Conservation (phyloP, 495 filamentous ascomycete genomes). For the Aspergillus funiculosus region DNA sequence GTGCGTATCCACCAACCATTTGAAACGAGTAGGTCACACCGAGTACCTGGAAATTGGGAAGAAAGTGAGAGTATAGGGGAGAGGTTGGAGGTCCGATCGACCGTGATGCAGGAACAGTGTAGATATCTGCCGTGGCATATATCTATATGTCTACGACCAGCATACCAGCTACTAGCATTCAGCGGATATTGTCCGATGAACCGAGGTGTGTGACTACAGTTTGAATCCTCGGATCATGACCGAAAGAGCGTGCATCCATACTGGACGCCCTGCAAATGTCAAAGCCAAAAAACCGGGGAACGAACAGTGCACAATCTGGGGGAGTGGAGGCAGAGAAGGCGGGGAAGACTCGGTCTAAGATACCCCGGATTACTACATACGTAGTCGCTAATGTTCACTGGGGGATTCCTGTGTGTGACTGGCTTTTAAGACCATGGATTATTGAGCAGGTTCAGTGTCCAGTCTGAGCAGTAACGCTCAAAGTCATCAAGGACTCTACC, state of each 20-base stretch:
- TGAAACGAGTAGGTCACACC: constrained; percentile 15
- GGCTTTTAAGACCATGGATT: too few relatives aligned
- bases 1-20: constrained; percentile 39
- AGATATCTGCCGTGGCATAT: constrained; percentile 7
- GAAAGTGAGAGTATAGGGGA: background rate
- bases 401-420: too few relatives aligned
- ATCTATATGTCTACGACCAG: background rate
- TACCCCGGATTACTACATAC: background rate
- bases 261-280: constrained; percentile 1
- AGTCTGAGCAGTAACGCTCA: too few relatives aligned
- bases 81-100: background rate
- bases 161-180: background rate
- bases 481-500: too few relatives aligned
- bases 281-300: constrained; percentile 9
- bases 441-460: too few relatives aligned
- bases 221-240: constrained; percentile 28
- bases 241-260: too few relatives aligned
- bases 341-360: constrained; percentile 1
- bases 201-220: constrained; percentile 13
- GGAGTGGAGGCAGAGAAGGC: background rate
- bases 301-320: constrained; percentile 4
- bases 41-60: background rate
- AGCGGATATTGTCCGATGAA: constrained; percentile 20
- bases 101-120: background rate
- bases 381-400: background rate